Evolutionary conservation across 2,329 filamentous ascomycete species (phyloP).

Genomic region (Fusarium palustre): DNA sequence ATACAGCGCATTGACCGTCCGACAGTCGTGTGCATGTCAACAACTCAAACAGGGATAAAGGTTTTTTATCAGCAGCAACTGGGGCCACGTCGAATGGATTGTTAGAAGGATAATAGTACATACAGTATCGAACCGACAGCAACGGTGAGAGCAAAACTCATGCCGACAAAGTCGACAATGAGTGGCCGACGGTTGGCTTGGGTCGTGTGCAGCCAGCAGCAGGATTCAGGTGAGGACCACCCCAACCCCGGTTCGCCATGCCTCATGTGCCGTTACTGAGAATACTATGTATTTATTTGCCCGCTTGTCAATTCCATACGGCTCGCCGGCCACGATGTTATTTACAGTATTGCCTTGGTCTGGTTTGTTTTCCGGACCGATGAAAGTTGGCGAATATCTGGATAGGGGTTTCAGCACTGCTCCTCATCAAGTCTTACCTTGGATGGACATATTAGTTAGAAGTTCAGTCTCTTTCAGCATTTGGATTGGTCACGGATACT

Average conservation of each 20-base stretch:
- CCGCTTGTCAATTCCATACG: conserved; percentile 26
- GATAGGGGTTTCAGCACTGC: conserved; percentile 20
- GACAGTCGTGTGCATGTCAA: conserved; percentile 25
- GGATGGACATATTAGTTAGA: background rate
- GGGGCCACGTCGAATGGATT: conserved; percentile 43
- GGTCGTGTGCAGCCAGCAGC: conserved; percentile 46
- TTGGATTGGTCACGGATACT: conserved; percentile 28
- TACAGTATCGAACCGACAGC: conserved; percentile 47
- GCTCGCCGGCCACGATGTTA: conserved; percentile 5
- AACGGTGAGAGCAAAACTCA: conserved; percentile 43
- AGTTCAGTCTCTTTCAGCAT: conserved; percentile 24
- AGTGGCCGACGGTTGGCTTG: conserved; percentile 43
- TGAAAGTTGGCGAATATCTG: background rate
- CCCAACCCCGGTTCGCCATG: conserved; percentile 41
- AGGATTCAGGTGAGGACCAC: conserved; percentile 48
- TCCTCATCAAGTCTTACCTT: conserved; percentile 18
- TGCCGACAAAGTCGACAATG: conserved; percentile 38
- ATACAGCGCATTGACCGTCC: conserved; percentile 14
- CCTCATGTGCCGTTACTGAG: conserved; percentile 33
- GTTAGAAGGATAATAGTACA: conserved; percentile 26
- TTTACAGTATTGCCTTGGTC: conserved; percentile 12
- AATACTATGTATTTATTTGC: conserved; percentile 17
- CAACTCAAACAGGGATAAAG: conserved; percentile 19
- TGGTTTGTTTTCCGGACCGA: conserved; percentile 4
- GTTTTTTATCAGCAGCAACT: conserved; percentile 40